phyloP scores from a whole-genome alignment of 2,329 filamentous ascomycete genomes.

The Cercospora canescens region DNA sequence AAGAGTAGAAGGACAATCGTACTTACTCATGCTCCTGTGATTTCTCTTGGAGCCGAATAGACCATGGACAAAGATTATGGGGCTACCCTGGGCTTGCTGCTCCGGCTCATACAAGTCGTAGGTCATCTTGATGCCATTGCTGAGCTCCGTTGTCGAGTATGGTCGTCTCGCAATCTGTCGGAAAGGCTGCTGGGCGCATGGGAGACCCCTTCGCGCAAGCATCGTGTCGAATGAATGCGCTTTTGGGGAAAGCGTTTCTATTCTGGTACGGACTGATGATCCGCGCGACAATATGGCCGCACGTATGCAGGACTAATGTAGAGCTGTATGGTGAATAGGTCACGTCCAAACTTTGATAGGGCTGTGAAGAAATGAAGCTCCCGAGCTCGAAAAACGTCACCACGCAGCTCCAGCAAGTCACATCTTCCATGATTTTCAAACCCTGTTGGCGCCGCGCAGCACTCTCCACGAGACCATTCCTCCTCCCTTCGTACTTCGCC shows the following conservation, averaged over 20 bases:
- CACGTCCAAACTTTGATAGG: background rate
- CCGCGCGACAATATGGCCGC: background rate
- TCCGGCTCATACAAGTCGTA: constrained; percentile 68
- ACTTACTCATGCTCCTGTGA: constrained; percentile 94
- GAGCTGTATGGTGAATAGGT: background rate
- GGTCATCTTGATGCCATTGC: constrained; percentile 49
- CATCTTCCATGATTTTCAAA: constrained; percentile 18
- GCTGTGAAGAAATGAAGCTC: background rate
- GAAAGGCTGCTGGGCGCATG: constrained; percentile 23
- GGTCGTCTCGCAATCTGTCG: constrained; percentile 21
- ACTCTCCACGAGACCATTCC: background rate
- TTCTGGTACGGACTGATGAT: background rate
- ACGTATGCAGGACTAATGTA: background rate
- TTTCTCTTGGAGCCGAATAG: constrained; percentile 96
- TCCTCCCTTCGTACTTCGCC: background rate
- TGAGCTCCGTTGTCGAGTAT: constrained; percentile 33
- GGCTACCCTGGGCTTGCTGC: constrained; percentile 45
- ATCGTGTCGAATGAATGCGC: constrained; percentile 11
- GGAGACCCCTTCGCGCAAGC: constrained; percentile 25
- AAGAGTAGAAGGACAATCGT: constrained; percentile 40
- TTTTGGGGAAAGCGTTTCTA: background rate
- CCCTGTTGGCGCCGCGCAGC: constrained; percentile 7
- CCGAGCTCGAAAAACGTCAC: background rate
- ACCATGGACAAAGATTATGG: constrained; percentile 88
- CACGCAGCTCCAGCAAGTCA: background rate